A percentile compares a stretch with the other conserved stretches of the same genome.
Evolutionary conservation across 805 yeast genomes (phyloP).

Genomic region (Suhomyces kilbournensis): DNA sequence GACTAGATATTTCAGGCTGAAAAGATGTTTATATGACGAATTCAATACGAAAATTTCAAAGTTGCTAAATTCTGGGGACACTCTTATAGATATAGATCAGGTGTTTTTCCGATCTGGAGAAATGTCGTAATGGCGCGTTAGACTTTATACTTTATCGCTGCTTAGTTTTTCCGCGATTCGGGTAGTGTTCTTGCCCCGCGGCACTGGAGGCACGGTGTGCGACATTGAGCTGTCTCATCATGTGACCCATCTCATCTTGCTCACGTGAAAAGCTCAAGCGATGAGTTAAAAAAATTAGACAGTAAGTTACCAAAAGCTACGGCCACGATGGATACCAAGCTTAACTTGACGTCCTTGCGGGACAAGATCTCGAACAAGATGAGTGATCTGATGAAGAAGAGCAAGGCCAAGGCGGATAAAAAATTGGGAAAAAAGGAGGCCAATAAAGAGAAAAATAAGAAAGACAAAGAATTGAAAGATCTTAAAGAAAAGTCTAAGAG

Average conservation of each 20-base stretch:
- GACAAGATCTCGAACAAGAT: constrained; percentile 47
- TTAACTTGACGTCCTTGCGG: constrained; percentile 56
- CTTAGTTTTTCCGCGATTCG: not conserved
- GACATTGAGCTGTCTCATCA: not conserved
- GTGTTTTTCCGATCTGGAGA: not conserved
- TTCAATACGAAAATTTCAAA: not conserved
- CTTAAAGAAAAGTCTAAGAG: constrained; percentile 5
- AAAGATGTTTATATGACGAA: not conserved
- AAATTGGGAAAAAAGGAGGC: constrained; percentile 9
- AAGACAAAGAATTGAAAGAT: not conserved
- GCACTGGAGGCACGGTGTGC: not conserved
- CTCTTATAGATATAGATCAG: not conserved
- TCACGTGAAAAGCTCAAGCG: not conserved
- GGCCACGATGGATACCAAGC: constrained; percentile 40
- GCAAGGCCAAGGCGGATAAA: constrained; percentile 7
- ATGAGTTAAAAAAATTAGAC: not conserved
- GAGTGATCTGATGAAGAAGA: constrained; percentile 9
- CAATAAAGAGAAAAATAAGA: not conserved
- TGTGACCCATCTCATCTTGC: not conserved
- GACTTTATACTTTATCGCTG: not conserved
- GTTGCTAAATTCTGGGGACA: not conserved
- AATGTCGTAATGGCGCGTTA: not conserved
- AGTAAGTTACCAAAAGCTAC: not conserved
- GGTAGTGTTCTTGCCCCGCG: not conserved
- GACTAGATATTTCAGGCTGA: not conserved